A percentile compares a stretch with the other conserved stretches of the same genome.
These are phyloP conservation scores for Tothia fuscella DNA, from an alignment of 2,329 filamentous ascomycete species.

Conservation along the genomic window DNA sequence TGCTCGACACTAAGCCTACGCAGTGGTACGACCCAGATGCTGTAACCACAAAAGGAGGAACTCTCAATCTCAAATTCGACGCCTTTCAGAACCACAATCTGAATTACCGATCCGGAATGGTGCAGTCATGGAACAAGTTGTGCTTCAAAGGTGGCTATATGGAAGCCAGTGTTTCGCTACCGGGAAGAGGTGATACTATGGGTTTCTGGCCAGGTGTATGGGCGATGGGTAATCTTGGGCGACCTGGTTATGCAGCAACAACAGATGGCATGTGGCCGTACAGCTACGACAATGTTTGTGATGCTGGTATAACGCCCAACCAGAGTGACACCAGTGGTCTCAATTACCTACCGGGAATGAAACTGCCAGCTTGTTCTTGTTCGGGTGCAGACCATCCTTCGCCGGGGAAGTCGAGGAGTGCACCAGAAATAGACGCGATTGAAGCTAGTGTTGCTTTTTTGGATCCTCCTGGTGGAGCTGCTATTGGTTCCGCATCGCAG, in stretches of 20 bases:
- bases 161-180: conserved; percentile 59
- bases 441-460: conserved; percentile 51
- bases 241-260: conserved; percentile 56
- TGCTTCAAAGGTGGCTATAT: conserved; percentile 61
- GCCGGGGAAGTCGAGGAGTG: conserved; percentile 51
- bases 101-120: conserved; percentile 59
- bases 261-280: conserved; percentile 67
- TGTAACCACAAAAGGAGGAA: conserved; percentile 48
- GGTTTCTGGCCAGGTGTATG: conserved; percentile 69
- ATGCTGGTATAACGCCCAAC: conserved; percentile 59
- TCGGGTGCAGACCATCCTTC: conserved; percentile 51
- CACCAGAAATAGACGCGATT: conserved; percentile 60
- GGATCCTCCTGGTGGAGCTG: conserved; percentile 36
- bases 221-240: conserved; percentile 62
- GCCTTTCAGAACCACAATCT: conserved; percentile 52
- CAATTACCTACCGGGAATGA: conserved; percentile 57
- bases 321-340: conserved; percentile 57
- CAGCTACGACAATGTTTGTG: conserved; percentile 56
- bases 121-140: conserved; percentile 62
- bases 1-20: conserved; percentile 11
- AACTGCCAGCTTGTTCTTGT: conserved; percentile 57
- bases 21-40: conserved; percentile 62
- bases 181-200: conserved; percentile 51
- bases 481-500: conserved; percentile 52
- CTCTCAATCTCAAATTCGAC: conserved; percentile 53